phyloP scores from a whole-genome alignment of 768 basidiomycete species.

The Phylloporus arenicola region DNA sequence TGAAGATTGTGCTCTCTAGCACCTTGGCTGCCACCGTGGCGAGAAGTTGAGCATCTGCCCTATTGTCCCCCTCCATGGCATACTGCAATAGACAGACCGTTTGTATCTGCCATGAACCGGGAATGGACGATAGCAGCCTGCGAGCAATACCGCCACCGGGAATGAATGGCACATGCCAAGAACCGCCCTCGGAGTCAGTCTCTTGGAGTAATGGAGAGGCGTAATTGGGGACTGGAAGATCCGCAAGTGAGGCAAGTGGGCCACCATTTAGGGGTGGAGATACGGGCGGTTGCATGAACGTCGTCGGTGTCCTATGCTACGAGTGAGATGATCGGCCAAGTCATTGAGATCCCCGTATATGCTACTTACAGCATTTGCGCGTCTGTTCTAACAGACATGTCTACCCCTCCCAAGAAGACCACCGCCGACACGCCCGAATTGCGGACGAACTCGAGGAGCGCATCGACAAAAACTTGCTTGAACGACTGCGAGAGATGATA shows the following conservation, averaged over 20 bases:
- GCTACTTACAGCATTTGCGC: conserved; percentile 66
- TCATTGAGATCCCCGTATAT: neutral
- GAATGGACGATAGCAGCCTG: conserved; percentile 56
- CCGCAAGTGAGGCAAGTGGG: conserved; percentile 38
- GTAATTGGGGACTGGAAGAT: conserved; percentile 51
- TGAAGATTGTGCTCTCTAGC: conserved; percentile 33
- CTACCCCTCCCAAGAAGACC: conserved; percentile 71
- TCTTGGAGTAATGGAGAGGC: conserved; percentile 42
- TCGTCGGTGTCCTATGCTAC: conserved; percentile 54
- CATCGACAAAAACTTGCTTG: conserved; percentile 62
- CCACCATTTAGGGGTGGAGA: conserved; percentile 42
- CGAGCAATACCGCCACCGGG: conserved; percentile 74
- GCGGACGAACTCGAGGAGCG: conserved; percentile 54
- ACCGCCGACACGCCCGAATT: conserved; percentile 44
- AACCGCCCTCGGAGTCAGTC: conserved; percentile 21
- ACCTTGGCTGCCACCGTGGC: conserved; percentile 50
- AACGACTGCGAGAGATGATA: conserved; percentile 39
- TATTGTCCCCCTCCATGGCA: conserved; percentile 79
- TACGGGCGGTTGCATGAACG: conserved; percentile 45
- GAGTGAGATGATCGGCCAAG: conserved; percentile 4
- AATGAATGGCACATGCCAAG: conserved; percentile 56
- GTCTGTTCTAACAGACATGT: conserved; percentile 68
- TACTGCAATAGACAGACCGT: conserved; percentile 64
- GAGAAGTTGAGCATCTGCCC: conserved; percentile 60
- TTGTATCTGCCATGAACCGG: conserved; percentile 46